Evolutionary conservation across 129 eudicot species (phyloP), one percentile per base, ranked within the genome.

Genomic region (sunflower (Helianthus annuus)): DNA sequence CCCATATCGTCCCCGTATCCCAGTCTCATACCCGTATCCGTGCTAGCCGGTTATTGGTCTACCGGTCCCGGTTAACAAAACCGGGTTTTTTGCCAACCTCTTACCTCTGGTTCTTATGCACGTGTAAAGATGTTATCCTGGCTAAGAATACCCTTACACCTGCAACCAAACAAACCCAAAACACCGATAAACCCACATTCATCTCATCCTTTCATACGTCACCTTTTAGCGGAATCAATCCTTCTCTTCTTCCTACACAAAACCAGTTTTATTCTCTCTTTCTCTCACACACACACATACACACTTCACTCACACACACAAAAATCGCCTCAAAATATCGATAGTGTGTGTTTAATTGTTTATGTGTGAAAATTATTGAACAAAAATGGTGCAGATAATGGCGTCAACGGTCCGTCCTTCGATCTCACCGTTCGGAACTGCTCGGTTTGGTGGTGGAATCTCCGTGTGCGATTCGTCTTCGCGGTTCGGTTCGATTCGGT

Each of bases 371-470:
- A 79, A 49, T 44, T 77, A 15, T 34, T 53, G 34, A 61, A 54
- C 15, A 66, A 46, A 72, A 68, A 85, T 92, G 94, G 95, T 83
- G 70, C 82, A 96, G 85, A 83, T 89, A 36, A 85, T 92, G 90
- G 91, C 98, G 71, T 87, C 95, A 22, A 66, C 95, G 29, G 73
- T 87, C 59, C 82, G 86, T 49, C 96, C 91, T 13, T 84, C 94
- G 39, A 73, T 89, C 62, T 78, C 90, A 38, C 79, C 89, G 0
- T 59, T 82, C 19, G 64, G 24, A 60, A 29, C 76, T 10, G 34
- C 82, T 81, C 86, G 83, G 48, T 65, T 76, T 52, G 79, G 49
- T n/a, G 66, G 40, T 67, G 9, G 81, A 45, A 38, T 65, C 13
- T 67, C 85, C 57, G 19, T 83, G 40, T 39, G 15, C 57, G 53